These are phyloP conservation scores for Phragmites australis DNA, from an alignment of 176 grass and related monocot species.

Conservation along the genomic window DNA sequence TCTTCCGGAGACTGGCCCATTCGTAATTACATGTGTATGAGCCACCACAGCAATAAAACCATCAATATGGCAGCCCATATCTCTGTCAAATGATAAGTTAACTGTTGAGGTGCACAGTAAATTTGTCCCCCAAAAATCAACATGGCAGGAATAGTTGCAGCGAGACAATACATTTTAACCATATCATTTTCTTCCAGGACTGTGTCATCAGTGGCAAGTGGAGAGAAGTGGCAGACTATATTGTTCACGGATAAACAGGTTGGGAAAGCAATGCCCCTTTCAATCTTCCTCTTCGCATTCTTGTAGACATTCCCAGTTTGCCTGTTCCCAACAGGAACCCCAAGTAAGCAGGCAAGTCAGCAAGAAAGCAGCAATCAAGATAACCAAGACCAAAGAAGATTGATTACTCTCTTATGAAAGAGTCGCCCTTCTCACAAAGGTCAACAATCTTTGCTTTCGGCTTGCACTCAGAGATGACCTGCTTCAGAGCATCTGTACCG, in stretches of 20 bases:
- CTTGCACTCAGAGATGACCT: constrained; percentile 76
- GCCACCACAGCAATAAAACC: constrained; percentile 99
- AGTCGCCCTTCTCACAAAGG: constrained; percentile 89
- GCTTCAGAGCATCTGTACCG: constrained; percentile 81
- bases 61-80: constrained; percentile 99
- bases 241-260: constrained; percentile 95
- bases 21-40: constrained; percentile 82
- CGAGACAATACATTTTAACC: constrained; percentile 84
- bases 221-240: constrained; percentile 93
- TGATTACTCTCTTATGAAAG: constrained; percentile 85
- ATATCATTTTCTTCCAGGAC: constrained; percentile 89
- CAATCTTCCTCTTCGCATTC: constrained; percentile 96
- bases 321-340: constrained; percentile 38
- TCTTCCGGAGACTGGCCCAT: constrained; percentile 71
- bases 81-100: constrained; percentile 49
- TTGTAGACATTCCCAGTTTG: constrained; percentile 96
- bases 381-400: neutral
- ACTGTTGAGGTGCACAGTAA: too few relatives aligned
- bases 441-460: constrained; percentile 94
- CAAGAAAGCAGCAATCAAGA: constrained; percentile 14
- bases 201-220: constrained; percentile 76
- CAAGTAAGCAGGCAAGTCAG: constrained; percentile 28
- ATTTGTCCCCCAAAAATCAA: neutral
- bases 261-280: constrained; percentile 92
- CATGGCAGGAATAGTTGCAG: constrained; percentile 5